Conservation (phyloP, 169 alveolate species). For the Prorocentrum cordatum region DNA sequence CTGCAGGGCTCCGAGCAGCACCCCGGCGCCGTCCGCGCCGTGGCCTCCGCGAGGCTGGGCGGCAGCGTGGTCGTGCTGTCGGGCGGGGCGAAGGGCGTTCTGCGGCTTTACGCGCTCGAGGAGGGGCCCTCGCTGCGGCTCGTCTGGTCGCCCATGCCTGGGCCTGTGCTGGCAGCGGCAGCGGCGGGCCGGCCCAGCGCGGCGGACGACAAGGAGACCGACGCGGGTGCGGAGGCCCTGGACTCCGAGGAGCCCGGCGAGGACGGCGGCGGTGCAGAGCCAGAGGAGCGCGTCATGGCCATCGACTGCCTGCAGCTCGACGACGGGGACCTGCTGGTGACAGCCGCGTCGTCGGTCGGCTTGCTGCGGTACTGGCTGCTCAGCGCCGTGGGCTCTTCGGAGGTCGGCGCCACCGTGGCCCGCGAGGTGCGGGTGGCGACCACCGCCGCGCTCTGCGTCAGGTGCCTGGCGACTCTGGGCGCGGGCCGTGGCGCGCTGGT, state of each 20-base stretch:
- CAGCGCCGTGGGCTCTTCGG: background rate
- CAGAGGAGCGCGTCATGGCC: conserved; percentile 59
- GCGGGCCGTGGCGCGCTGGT: background rate
- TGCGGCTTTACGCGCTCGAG: background rate
- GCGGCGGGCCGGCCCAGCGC: too few relatives aligned
- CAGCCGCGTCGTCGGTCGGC: conserved; percentile 36
- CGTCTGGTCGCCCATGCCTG: too few relatives aligned
- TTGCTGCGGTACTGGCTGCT: conserved; percentile 3
- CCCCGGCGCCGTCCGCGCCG: conserved; percentile 42
- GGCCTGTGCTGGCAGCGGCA: too few relatives aligned
- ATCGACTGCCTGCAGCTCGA: background rate
- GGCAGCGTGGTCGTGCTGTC: background rate
- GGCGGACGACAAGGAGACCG: too few relatives aligned
- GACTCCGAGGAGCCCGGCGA: too few relatives aligned
- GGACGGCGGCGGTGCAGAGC: too few relatives aligned
- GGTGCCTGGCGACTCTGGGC: background rate
- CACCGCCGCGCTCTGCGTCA: conserved; percentile 34
- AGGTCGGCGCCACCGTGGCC: background rate
- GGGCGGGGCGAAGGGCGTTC: conserved; percentile 8
- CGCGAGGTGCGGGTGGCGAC: background rate
- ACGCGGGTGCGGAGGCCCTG: too few relatives aligned
- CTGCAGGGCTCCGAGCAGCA: conserved; percentile 4
- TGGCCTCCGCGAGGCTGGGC: background rate
- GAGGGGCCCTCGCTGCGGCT: background rate
- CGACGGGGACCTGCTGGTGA: background rate